Evolutionary conservation across 768 basidiomycete species (phyloP), one percentile per base, ranked within the genome.

Genomic region (Fomitopsis serialis): DNA sequence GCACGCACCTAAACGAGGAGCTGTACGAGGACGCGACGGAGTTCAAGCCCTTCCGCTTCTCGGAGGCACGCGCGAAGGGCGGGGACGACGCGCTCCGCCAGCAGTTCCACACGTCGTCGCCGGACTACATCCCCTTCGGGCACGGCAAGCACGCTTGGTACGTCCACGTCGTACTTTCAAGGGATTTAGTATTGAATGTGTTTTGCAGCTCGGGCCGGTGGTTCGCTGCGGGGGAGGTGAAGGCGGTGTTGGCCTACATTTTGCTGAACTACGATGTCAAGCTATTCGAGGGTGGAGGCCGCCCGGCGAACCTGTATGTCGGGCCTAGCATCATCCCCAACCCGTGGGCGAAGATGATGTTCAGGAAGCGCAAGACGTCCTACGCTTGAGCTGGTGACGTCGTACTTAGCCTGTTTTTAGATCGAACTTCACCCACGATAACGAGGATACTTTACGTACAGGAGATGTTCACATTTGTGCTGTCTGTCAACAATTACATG

Each of bases 41-140:
- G 1, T 72, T 84, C 56, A 70, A 80, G 32, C 74, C 75, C 0
- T 79, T 77, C 62, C 77, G 81, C 3, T 82, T 79, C 57, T 63
- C 70, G 0, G 60, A 69, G 9, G 61, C 70, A 56, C 58, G 67
- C 42, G 66, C 74, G 15, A 57, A 52, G 32, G 61, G 67, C 1
- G 72, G 59, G 1, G 59, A 60, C 42, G 73, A 74, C 24, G 56
- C 51, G 11, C 54, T 48, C 2, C 71, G 68, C 54, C 61, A 74
- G 37, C 71, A 70, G 49, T 68, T 72, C 45, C 66, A 66, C 19
- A 68, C 70, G 10, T 69, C 72, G 13, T 52, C 57, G 2, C 25
- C 48, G 15, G 58, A 64, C 0, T 65, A 60, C 49, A 10, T 67
- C 4, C 17, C 66, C 0, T 70, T 68, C 42, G 67, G 66, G 1